Base-by-base conservation (phyloP, 108 stramenopile species). In the Nitzschia sp. region DNA sequence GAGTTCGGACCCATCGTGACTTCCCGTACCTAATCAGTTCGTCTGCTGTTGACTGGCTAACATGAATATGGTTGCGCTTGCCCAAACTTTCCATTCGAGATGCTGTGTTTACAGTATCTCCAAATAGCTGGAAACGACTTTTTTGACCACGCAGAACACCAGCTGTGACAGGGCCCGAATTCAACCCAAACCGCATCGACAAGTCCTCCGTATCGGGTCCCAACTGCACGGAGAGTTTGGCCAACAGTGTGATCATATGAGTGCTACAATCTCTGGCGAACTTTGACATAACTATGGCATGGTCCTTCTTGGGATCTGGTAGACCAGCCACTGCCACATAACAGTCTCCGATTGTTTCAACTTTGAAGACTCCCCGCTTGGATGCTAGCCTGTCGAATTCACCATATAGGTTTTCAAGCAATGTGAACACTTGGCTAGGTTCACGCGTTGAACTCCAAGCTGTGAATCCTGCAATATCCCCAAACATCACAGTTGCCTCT, bases 311-410 rank as follows among this genome's bases (percentile, higher is more conserved):
- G 10, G 73, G 74, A 42, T 78, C 64, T 9, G 84, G 81, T 10
- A 85, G 34, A 14, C 84, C 84, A 44, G 75, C 52, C 19, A 61
- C 67, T 7, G 85, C 85, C n/a, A 86, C 54, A 48, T 80, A 84
- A 39, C 75, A 84, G 54, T 86, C 83, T n/a, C 80, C 80, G 9
- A 86, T 71, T 11, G 57, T 58, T 40, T 58, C 57, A 25, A 58
- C 57, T 39, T 58, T 58, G 38, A 44, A 65, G 17, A 63, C 44
- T 7, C 26, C 15, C 15, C 62, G 41, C 43, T 41, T 43, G 25
- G 20, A 12, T 2, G 62, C 42, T 22, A 63, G 15, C 12, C 9
- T 48, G 6, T 63, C 62, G 21, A 48, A 48, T 43, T 41, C 42
- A 3, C 22, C 34, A 7, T 58, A 58, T 1, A 58, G 19, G 37